Evolutionary conservation across 176 grass and related monocot genomes (phyloP), one percentile per base, ranked within the genome.

Genomic region (Poa pratensis): DNA sequence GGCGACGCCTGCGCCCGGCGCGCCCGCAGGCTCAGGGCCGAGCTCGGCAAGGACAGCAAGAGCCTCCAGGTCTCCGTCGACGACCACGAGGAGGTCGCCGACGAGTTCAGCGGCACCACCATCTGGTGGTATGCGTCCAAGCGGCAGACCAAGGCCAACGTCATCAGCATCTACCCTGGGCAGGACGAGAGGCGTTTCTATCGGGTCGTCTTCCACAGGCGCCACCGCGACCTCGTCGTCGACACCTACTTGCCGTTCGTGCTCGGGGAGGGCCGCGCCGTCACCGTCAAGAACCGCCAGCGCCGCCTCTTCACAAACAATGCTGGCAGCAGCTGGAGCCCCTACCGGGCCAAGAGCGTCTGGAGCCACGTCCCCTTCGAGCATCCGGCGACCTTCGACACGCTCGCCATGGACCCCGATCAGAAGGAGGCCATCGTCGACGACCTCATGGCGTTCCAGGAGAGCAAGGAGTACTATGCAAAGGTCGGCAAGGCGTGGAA

Each of bases 311-410:
- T 93, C 77, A 93, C 91, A 14, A 96, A 96, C 89, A 91, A 80
- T 46, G 35, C 91, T 22, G 73, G 72, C n/a, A 6, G 2, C 43
- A 50, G 2, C 28, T 85, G 84, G 86, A 49, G 3, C 22, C 18
- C 69, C 3, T 92, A 87, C 28, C 40, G 69, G 3, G 5, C 40
- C 46, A 89, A 64, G 54, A 26, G 64, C 46, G 23, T 77, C 1
- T 96, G 91, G 94, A 93, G 81, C 59, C 94, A 93, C 4, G 86
- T 96, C 2, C 50, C 76, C 3, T 93, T 96, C 78, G 91, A 96
- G 86, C 94, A 96, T 73, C 91, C 94, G 4, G 74, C 91, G 2
- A 96, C 32, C 0, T 96, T 96, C 79, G 28, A 83, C 42, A 93
- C 86, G 1, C 71, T 96, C 13, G 82, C 89, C 75, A 96, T 96